phyloP scores from a whole-genome alignment of 164 flowering plant genomes.

The Vitis rotundifolia region DNA sequence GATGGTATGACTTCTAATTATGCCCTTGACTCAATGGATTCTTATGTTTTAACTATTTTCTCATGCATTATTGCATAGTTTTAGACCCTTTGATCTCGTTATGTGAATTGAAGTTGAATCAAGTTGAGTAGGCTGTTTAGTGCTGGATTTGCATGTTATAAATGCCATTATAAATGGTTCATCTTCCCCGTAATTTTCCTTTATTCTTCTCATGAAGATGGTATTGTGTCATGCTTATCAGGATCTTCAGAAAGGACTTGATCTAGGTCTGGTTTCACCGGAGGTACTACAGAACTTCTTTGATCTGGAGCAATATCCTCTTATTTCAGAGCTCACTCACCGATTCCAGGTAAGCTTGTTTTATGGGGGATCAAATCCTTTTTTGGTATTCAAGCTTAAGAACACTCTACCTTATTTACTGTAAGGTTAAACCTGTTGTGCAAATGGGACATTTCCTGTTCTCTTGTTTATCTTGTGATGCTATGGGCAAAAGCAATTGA shows the following conservation, averaged over 20 bases:
- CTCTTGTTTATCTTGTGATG: too few relatives aligned
- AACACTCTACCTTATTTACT: neutral
- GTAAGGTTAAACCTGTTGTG: neutral
- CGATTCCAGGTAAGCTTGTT: constrained; percentile 69
- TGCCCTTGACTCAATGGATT: neutral
- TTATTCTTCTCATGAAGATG: neutral
- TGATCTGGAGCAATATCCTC: constrained; percentile 92
- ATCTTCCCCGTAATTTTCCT: neutral
- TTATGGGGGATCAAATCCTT: neutral
- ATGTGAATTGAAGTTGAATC: neutral
- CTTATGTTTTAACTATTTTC: neutral
- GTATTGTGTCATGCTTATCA: constrained; percentile 32
- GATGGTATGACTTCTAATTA: neutral
- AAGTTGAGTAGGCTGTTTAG: neutral
- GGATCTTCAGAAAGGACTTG: constrained; percentile 95
- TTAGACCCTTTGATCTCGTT: neutral
- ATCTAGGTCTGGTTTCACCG: constrained; percentile 94
- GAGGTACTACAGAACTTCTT: constrained; percentile 92
- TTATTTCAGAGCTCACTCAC: constrained; percentile 77
- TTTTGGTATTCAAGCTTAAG: neutral
- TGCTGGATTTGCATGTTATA: neutral
- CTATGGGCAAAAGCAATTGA: neutral
- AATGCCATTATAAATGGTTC: neutral
- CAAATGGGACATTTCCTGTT: too few relatives aligned
- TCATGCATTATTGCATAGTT: neutral